Conservation (phyloP, 768 basidiomycete genomes). For the Kwoniella heveanensis region DNA sequence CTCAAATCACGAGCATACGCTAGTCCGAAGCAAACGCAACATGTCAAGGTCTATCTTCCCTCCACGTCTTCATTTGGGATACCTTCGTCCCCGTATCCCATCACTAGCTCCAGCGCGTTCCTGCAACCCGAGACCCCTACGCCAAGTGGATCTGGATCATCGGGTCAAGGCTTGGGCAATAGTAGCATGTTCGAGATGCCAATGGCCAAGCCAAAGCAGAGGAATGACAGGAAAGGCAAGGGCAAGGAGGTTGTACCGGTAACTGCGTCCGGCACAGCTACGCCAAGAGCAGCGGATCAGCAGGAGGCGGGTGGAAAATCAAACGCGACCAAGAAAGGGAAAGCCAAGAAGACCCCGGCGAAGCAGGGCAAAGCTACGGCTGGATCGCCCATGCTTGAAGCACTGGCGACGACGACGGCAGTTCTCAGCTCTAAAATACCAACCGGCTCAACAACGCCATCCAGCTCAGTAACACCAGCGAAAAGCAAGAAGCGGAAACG, state of each 20-base stretch:
- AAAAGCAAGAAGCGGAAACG: slow-evolving; percentile 13
- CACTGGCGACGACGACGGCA: not conserved
- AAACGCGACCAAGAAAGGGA: slow-evolving; percentile 9
- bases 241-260: not conserved
- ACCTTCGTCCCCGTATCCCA: not conserved
- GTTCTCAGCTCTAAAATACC: no score
- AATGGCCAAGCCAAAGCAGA: not conserved
- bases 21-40: not conserved
- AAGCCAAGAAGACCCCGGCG: not conserved
- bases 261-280: not conserved
- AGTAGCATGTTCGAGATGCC: slow-evolving; percentile 8
- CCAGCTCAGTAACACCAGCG: not conserved
- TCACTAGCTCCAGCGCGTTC: not conserved
- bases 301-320: not conserved
- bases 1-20: slow-evolving; percentile 19
- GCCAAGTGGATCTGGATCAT: not conserved
- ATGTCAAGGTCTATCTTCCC: slow-evolving; percentile 22
- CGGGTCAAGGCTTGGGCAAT: not conserved
- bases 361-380: not conserved
- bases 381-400: slow-evolving; percentile 1
- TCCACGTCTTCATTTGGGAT: not conserved
- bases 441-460: slow-evolving; percentile 1
- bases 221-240: slow-evolving; percentile 19
- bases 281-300: no score
- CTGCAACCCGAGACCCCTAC: slow-evolving; percentile 8